A percentile compares a stretch with the other conserved stretches of the same genome.
Conservation (phyloP, 306 rosid species). For the Cucurbita maxima region DNA sequence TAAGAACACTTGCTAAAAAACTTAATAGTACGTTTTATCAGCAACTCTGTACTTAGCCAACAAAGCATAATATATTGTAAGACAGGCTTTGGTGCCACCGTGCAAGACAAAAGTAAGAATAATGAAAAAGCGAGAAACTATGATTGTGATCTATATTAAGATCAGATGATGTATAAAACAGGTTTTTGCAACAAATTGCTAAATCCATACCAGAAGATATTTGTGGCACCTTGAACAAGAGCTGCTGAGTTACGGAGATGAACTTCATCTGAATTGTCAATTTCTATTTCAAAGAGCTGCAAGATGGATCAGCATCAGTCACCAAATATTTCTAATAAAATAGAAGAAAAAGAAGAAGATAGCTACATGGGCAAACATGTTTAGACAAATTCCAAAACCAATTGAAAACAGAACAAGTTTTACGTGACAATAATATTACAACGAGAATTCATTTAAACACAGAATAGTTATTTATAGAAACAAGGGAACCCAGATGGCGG, state of each 20-base stretch:
- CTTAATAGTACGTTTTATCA: neutral
- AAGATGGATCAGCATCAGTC: constrained; percentile 2
- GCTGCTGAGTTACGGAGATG: constrained; percentile 96
- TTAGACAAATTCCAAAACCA: neutral
- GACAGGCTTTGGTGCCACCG: neutral
- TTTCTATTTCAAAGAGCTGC: constrained; percentile 86
- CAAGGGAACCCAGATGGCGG: neutral
- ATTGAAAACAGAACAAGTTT: neutral
- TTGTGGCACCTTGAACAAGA: constrained; percentile 90
- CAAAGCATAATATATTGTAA: neutral
- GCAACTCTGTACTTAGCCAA: neutral
- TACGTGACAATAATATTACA: neutral
- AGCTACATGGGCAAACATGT: neutral
- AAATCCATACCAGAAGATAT: constrained; percentile 83
- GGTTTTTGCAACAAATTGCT: neutral
- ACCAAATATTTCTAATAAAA: neutral
- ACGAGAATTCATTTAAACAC: neutral
- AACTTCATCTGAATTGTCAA: constrained; percentile 75
- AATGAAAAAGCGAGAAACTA: neutral
- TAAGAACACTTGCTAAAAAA: neutral
- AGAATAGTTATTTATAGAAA: neutral
- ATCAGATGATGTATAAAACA: neutral
- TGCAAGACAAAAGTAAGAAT: neutral
- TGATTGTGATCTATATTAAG: neutral
- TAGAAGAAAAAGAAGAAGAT: constrained; percentile 7